Base-by-base conservation (phyloP, 768 basidiomycete genomes). In the Leccinum pellstonianum region DNA sequence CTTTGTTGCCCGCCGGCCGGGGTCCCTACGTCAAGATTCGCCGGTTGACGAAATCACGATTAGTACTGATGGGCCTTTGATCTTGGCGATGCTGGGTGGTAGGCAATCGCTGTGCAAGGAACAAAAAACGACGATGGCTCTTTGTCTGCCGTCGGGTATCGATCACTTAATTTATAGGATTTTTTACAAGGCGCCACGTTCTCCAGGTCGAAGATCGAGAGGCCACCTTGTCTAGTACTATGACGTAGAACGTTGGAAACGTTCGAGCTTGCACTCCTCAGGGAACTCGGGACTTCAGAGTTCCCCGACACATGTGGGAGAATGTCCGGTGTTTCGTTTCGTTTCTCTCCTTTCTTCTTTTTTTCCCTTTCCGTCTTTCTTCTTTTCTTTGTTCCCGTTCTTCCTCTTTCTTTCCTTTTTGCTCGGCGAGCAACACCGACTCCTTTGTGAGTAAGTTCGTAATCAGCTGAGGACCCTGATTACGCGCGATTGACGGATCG, bases 91-190 rank as follows among this genome's bases (percentile, higher is more conserved):
- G 50, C 41, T 37, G 48, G 59, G 55, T 53, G 52, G 53, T 19
- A 25, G 57, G 62, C 33, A 63, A 68, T 61, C 60, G 31, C 47
- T 52, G 46, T 66, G 33, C 46, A 31, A 56, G 48, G 54, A 43
- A 62, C 58, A 23, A 58, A 56, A 10, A 9, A 50, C 6, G 10
- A n/a, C 1, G n/a, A n/a, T 41, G 8, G 3, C 38, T 41, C 38
- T 41, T 41, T 43, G 41, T 43, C 15, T 19, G 41, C 23, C 35
- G 21, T 52, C n/a, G 27, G 27, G 49, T 54, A 35, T 43, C 17
- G 56, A 46, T 46, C 52, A 5, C 3, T 43, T 19, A 10, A 43
- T 43, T 43, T n/a, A 19, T 43, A 43, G 4, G 17, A 43, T 43
- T 41, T 15, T 15, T 43, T 43, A 43, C 5, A 43, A 7, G 41